Conservation (phyloP, 441 rosid species). For the Euphorbia celastroides region DNA sequence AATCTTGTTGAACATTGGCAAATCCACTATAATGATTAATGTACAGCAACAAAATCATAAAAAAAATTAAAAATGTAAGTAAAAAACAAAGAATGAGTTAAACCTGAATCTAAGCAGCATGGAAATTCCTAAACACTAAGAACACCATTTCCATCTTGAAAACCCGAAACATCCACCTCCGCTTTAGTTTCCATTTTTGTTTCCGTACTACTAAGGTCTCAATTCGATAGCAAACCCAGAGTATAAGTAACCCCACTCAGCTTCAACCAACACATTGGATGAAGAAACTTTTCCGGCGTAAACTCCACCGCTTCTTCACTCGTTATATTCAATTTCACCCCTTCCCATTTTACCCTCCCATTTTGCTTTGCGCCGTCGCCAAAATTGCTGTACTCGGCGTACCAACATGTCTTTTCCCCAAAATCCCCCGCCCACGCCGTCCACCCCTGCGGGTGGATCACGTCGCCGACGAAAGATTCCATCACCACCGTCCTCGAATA, state of each 20-base stretch:
- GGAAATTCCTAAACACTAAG: too few relatives aligned
- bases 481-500: conserved; percentile 62
- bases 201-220: too few relatives aligned
- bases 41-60: too few relatives aligned
- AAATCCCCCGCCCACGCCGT: conserved; percentile 50
- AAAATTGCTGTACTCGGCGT: conserved; percentile 48
- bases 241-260: conserved; percentile 33
- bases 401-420: conserved; percentile 58
- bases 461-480: conserved; percentile 55
- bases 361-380: conserved; percentile 64
- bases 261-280: conserved; percentile 47
- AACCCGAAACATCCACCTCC: too few relatives aligned
- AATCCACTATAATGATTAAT: too few relatives aligned
- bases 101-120: too few relatives aligned
- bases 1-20: too few relatives aligned
- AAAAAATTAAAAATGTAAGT: too few relatives aligned
- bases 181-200: too few relatives aligned
- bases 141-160: too few relatives aligned
- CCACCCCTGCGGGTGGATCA: conserved; percentile 75
- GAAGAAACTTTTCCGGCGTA: conserved; percentile 42
- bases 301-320: conserved; percentile 30
- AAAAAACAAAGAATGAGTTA: too few relatives aligned
- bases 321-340: conserved; percentile 46
- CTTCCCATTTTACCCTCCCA: conserved; percentile 55
- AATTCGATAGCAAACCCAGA: not conserved